These are phyloP conservation scores for Fusarium dimerum DNA, from an alignment of 2,329 filamentous ascomycete species.

Conservation along the genomic window DNA sequence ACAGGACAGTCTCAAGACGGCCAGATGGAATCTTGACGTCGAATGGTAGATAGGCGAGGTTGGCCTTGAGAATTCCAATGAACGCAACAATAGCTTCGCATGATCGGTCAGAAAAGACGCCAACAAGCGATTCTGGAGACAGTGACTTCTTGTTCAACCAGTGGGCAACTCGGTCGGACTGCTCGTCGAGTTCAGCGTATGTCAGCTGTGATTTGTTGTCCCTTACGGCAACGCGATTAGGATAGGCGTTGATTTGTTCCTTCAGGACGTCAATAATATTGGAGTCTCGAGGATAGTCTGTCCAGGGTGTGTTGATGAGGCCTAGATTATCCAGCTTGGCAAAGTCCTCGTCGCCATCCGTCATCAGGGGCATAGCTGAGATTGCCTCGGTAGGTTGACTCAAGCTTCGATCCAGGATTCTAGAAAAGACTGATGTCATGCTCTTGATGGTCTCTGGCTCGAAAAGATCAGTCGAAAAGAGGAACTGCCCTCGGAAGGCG, in stretches of 20 bases:
- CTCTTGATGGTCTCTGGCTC: constrained; percentile 11
- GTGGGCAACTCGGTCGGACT: neutral
- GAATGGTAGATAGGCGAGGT: constrained; percentile 18
- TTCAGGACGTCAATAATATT: neutral
- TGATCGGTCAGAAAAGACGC: constrained; percentile 6
- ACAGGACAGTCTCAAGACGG: constrained; percentile 11
- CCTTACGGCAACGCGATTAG: neutral
- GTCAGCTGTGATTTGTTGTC: neutral
- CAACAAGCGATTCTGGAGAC: constrained; percentile 5
- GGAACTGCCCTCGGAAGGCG: constrained; percentile 4
- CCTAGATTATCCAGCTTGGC: constrained; percentile 13
- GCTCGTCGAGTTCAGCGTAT: neutral
- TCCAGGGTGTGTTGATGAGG: constrained; percentile 11
- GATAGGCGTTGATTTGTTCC: neutral
- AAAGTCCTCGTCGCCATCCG: neutral
- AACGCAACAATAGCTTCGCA: constrained; percentile 12
- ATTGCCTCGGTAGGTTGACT: constrained; percentile 5
- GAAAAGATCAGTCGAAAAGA: constrained; percentile 18
- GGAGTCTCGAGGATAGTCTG: constrained; percentile 6
- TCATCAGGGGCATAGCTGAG: neutral
- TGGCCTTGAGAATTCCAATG: constrained; percentile 18
- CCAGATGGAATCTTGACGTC: constrained; percentile 13
- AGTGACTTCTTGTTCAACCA: neutral
- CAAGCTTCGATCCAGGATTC: constrained; percentile 9
- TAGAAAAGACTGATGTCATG: constrained; percentile 12